Percentiles rank a stretch among this genome's conserved stretches.
Conservation (phyloP, 2,329 filamentous ascomycete species). For the Colletotrichum scovillei region DNA sequence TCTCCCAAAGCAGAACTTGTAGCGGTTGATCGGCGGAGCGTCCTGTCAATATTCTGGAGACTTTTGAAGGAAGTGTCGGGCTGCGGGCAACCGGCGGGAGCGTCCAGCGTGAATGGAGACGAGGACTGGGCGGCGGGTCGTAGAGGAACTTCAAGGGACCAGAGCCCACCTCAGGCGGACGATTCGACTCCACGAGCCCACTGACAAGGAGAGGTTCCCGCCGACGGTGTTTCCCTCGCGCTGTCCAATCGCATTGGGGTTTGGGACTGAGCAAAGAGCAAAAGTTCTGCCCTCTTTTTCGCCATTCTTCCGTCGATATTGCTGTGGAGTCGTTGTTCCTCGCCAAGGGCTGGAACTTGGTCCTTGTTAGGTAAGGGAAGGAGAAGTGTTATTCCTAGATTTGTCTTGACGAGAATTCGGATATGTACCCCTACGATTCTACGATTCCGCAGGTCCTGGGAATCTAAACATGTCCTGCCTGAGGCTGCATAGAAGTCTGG, state of each 20-base stretch:
- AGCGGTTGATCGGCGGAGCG: constrained; percentile 30
- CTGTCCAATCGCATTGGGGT: background rate
- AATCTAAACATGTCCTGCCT: background rate
- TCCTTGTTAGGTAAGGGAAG: too few relatives aligned
- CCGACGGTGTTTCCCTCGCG: background rate
- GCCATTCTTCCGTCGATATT: background rate
- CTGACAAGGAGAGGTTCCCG: background rate
- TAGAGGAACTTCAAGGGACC: constrained; percentile 21
- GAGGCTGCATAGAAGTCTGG: background rate
- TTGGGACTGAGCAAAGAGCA: background rate
- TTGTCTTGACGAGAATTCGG: too few relatives aligned
- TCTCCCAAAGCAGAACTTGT: constrained; percentile 5
- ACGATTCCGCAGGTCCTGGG: background rate
- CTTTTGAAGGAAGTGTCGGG: background rate
- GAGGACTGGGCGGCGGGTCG: background rate
- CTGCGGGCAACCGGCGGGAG: background rate
- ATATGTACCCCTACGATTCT: background rate
- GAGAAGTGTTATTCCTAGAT: too few relatives aligned
- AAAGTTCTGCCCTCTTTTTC: background rate
- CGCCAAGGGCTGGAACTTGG: background rate
- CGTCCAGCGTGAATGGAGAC: background rate
- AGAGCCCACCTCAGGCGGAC: background rate
- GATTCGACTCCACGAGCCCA: background rate
- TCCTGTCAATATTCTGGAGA: constrained; percentile 9
- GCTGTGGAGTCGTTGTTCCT: background rate